Evolutionary conservation across 805 yeast species (phyloP), one percentile per base, ranked within the genome.

Genomic region (Candida silvatica): DNA sequence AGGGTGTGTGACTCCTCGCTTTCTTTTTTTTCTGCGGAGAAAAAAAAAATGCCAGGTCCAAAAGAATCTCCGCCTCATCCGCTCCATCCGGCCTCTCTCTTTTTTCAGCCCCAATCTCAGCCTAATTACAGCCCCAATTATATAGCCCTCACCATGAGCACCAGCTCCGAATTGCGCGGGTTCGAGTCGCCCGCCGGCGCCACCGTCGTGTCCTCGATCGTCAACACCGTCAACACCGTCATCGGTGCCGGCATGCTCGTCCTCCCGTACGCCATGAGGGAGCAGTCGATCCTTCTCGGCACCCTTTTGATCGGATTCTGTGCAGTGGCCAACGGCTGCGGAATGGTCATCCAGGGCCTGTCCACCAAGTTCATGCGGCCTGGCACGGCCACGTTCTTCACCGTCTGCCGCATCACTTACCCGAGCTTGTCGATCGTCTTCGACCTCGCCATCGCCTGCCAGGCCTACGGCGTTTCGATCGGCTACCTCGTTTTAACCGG

Each of bases 171-270:
- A n/a, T n/a, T n/a, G n/a, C n/a, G n/a, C n/a, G n/a, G n/a, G n/a
- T n/a, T n/a, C n/a, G n/a, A n/a, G n/a, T n/a, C n/a, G n/a, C n/a
- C n/a, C 24, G 24, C 12, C 12, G 52, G 54, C 4, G 82, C 84
- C 3, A 64, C 80, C 9, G 59, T 67, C 18, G 40, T 50, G 2
- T 79, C 88, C 2, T 80, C 90, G 2, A 60, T 74, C 14, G 63
- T 81, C 35, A 80, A 78, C 55, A 62, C 84, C 26, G 69, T 79
- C 36, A 83, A 83, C 59, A 82, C 92, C 18, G 80, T 83, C 37
- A 68, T 83, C 9, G 94, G 94, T 5, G 86, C 92, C 0, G 94
- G 94, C 1, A 62, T 81, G 28, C 64, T 82, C 17, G 85, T 88
- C 11, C 72, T 82, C 61, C 88, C 92, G 0, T 76, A 66, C 41